Base-by-base conservation (phyloP, 2,329 filamentous ascomycete species). In the Apiospora koreana region DNA sequence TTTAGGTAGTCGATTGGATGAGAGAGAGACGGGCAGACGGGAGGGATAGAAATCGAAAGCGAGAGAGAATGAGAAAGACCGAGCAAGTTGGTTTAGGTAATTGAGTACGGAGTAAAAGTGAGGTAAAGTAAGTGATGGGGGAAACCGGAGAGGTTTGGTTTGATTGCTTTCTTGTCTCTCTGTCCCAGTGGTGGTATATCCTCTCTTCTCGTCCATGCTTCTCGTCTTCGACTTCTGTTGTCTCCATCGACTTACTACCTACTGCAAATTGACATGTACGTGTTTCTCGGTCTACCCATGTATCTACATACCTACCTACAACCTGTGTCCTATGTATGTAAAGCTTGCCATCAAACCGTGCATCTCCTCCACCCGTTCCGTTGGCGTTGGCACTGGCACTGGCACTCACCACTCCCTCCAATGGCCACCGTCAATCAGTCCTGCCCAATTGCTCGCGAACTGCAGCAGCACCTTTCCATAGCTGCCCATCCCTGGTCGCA, bases 401-500 rank as follows among this genome's bases (percentile, higher is more conserved):
- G 54, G 18, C 54, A 58, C 31, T 38, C 31, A n/a, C 31, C 21
- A 43, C 41, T 46, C 31, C 21, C 28, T 18, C 54, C 46, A 48
- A 23, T 28, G 48, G 23, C 25, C 46, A 14, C n/a, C 35, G 31
- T 62, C 31, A 62, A 62, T 62, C 31, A 62, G 38, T 62, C 54
- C 54, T 62, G 31, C 54, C 54, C 54, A 62, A 62, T 62, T 62
- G 31, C 54, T 38, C 31, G 54, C 54, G 54, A 62, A 62, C 31
- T 62, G 54, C 54, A 62, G 54, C 54, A 38, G 31, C 54, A 62
- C 54, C 54, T 62, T 62, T 38, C 54, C 54, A 62, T 62, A 38
- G 31, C 54, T 62, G 31, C 54, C 54, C 54, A 62, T 62, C 54
- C 54, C 54, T 62, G 54, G 54, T 62, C 54, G 54, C 54, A 62